Evolutionary conservation across 2,329 filamentous ascomycete species (phyloP), one percentile per base, ranked within the genome.

Genomic region (Ascochyta clinopodiicola): DNA sequence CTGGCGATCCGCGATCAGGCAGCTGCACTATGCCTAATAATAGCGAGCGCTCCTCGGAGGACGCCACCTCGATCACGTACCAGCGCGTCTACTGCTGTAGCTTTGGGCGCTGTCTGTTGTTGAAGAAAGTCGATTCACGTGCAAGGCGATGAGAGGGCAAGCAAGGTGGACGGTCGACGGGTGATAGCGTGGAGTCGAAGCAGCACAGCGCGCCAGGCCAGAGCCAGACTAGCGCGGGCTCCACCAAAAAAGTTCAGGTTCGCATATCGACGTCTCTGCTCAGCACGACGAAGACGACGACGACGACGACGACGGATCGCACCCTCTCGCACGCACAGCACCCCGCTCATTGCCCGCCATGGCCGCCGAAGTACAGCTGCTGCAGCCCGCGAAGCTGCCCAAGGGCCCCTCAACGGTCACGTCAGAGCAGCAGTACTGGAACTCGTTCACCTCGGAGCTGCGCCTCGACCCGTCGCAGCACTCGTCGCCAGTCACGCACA

Each of bases 361-460:
- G 92, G 92, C 93, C 68, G 90, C 92, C 70, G 88, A 92, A 80
- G 90, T 96, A 69, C 86, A 87, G 76, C 89, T 90, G 58, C 81
- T 96, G 64, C 87, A 88, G 75, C 88, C 88, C 75, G 81, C 96
- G 72, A 96, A 92, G 82, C 85, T 96, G 72, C 88, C 94, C 53
- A 85, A 90, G 61, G 91, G 91, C 45, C 92, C 92, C 53, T 88
- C 89, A 36, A 89, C 91, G 49, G 79, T 94, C 43, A 96, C 94
- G 6, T 88, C 93, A 29, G 95, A 99, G 80, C 93, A 98, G 79
- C 86, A 88, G 63, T 98, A 98, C 82, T 99, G 96, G 96, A 90
- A 89, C 73, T 89, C 90, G 12, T 99, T 99, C 82, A 92, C 91
- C 79, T 95, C 93, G 66, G 91, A 93, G 63, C 86, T 96, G 54